Percentiles rank a stretch among this genome's conserved stretches.
These are phyloP conservation scores for Pichia sp. DNA, from an alignment of 1,139 yeast genomes.

Conservation along the genomic window DNA sequence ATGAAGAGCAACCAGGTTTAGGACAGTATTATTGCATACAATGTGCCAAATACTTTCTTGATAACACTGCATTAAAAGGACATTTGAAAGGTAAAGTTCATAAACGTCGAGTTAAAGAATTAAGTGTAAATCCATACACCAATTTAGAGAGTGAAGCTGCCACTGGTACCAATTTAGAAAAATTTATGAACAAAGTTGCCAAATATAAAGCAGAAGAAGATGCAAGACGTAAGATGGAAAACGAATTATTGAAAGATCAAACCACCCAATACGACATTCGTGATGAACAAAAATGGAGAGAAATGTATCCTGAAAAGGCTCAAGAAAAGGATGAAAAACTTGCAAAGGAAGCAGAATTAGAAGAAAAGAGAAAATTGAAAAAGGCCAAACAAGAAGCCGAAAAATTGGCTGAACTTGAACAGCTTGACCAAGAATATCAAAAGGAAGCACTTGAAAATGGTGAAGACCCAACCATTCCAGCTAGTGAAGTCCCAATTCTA, in stretches of 20 bases:
- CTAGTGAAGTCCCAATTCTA: neutral
- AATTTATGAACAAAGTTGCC: constrained; percentile 56
- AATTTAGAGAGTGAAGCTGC: constrained; percentile 89
- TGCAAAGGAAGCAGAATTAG: constrained; percentile 4
- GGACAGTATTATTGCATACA: constrained; percentile 94
- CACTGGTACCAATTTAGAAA: constrained; percentile 64
- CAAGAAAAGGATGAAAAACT: constrained; percentile 8
- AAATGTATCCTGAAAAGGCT: constrained; percentile 18
- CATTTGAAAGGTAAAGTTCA: constrained; percentile 76
- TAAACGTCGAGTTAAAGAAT: constrained; percentile 73
- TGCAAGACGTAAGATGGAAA: constrained; percentile 22
- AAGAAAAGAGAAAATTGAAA: constrained; percentile 8
- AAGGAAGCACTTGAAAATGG: neutral
- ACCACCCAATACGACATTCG: constrained; percentile 24
- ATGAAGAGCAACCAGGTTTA: constrained; percentile 85
- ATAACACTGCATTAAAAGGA: constrained; percentile 59
- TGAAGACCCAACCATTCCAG: neutral
- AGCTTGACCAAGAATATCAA: neutral
- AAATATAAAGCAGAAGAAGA: constrained; percentile 27
- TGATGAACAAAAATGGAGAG: constrained; percentile 21
- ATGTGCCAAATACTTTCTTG: constrained; percentile 88
- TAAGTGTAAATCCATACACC: constrained; percentile 75
- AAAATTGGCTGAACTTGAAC: constrained; percentile 5
- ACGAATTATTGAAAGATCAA: constrained; percentile 17
- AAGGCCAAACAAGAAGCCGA: constrained; percentile 3